phyloP scores from a whole-genome alignment of 805 yeast species.

The Starmerella sirachaensis region DNA sequence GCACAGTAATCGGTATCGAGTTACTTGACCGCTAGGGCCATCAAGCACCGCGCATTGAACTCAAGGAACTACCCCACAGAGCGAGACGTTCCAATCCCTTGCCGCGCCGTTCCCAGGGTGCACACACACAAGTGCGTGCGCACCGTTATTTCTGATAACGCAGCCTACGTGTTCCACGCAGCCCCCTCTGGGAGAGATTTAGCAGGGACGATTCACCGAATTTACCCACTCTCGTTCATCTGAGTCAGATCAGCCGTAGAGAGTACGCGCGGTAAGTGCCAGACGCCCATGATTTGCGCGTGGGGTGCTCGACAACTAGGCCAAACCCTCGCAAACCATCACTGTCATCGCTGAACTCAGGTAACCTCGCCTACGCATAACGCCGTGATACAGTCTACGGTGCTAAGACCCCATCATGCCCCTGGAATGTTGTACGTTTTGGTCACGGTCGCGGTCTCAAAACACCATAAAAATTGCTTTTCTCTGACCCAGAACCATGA shows the following conservation, averaged over 20 bases:
- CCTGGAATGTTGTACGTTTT: too few species aligned
- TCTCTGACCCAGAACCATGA: too few species aligned
- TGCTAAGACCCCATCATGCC: too few species aligned
- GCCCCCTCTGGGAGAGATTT: slow-evolving; percentile 23
- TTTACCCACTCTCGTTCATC: slow-evolving; percentile 26
- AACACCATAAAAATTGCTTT: too few species aligned
- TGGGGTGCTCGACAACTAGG: slow-evolving; percentile 14
- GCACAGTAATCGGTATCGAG: slow-evolving; percentile 27
- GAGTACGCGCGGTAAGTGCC: slow-evolving; percentile 25
- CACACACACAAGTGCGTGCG: neutral
- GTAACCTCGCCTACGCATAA: too few species aligned
- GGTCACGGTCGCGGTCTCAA: too few species aligned
- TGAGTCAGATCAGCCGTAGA: slow-evolving; percentile 13
- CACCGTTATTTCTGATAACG: slow-evolving; percentile 26
- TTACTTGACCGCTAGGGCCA: slow-evolving; percentile 14
- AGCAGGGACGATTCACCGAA: slow-evolving; percentile 24
- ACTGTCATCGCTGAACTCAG: too few species aligned
- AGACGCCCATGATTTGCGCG: slow-evolving; percentile 11
- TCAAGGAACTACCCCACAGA: slow-evolving; percentile 17
- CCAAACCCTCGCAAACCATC: too few species aligned
- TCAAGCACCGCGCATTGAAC: slow-evolving; percentile 26
- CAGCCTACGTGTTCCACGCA: slow-evolving; percentile 25
- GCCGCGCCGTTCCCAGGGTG: slow-evolving; percentile 26
- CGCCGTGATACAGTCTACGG: too few species aligned
- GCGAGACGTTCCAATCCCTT: slow-evolving; percentile 20